Conservation (phyloP, 768 basidiomycete species). For the Mycena filopes region DNA sequence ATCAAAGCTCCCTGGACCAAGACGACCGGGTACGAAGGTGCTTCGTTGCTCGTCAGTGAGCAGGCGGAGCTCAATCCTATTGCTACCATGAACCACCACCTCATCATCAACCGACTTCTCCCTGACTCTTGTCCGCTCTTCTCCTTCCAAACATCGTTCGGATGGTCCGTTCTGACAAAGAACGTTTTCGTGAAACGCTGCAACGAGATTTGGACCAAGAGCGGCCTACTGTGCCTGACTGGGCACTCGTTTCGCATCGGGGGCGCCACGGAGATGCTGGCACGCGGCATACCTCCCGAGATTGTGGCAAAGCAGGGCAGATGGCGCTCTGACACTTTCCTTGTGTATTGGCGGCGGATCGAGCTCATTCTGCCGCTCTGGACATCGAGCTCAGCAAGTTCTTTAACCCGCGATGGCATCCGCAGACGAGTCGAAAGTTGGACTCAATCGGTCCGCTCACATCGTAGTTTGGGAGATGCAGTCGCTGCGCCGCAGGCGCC, state of each 20-base stretch:
- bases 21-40: conserved; percentile 39
- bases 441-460: too few species aligned
- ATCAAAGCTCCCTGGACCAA: conserved; percentile 51
- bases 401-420: too few species aligned
- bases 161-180: too few species aligned
- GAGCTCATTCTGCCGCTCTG: conserved; percentile 5
- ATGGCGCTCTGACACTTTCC: conserved; percentile 47
- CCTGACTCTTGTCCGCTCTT: too few species aligned
- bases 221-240: not conserved
- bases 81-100: too few species aligned
- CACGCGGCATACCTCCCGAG: conserved; percentile 42
- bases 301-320: conserved; percentile 45
- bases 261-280: conserved; percentile 41
- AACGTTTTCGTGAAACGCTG: not conserved
- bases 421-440: too few species aligned
- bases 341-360: conserved; percentile 25
- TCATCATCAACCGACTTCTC: too few species aligned
- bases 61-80: not conserved
- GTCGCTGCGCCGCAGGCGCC: too few species aligned
- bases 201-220: conserved; percentile 1
- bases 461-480: too few species aligned
- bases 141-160: too few species aligned
- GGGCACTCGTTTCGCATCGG: conserved; percentile 37
- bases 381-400: too few species aligned
- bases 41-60: conserved; percentile 40